phyloP scores from a whole-genome alignment of 2,329 filamentous ascomycete genomes.

The Shiraia bambusicola region DNA sequence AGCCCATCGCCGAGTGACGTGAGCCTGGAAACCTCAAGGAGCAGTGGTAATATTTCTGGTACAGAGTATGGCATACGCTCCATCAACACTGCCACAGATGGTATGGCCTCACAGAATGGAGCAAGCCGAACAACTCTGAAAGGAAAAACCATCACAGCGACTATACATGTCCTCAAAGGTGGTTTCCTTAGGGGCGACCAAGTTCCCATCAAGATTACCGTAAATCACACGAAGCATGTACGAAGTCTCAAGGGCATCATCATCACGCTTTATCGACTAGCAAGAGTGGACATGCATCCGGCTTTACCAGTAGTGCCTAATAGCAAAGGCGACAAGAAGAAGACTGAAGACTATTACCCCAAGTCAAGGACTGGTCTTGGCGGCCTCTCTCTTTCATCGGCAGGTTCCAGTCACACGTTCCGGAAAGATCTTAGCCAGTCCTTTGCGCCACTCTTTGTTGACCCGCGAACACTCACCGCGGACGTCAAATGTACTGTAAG shows the following conservation, averaged over 20 bases:
- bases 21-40: slow-evolving; percentile 56
- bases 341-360: slow-evolving; percentile 83
- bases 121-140: slow-evolving; percentile 57
- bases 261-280: slow-evolving; percentile 86
- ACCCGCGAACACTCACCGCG: slow-evolving; percentile 75
- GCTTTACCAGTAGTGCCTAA: slow-evolving; percentile 62
- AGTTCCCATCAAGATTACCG: slow-evolving; percentile 74
- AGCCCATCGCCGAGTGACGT: slow-evolving; percentile 52
- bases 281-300: slow-evolving; percentile 80
- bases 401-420: slow-evolving; percentile 87
- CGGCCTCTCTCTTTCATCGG: slow-evolving; percentile 81
- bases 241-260: slow-evolving; percentile 92
- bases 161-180: slow-evolving; percentile 76
- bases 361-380: slow-evolving; percentile 84
- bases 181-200: slow-evolving; percentile 85
- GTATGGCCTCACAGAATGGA: slow-evolving; percentile 43
- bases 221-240: slow-evolving; percentile 85
- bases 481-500: slow-evolving; percentile 80
- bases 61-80: slow-evolving; percentile 46
- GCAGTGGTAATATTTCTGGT: slow-evolving; percentile 55
- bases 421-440: slow-evolving; percentile 91
- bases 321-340: slow-evolving; percentile 66
- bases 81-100: slow-evolving; percentile 49
- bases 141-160: slow-evolving; percentile 78
- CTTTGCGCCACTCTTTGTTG: slow-evolving; percentile 83